These are phyloP conservation scores for Lichtheimia hyalospora DNA, from an alignment of 371 early-diverging fungal species.

Conservation along the genomic window DNA sequence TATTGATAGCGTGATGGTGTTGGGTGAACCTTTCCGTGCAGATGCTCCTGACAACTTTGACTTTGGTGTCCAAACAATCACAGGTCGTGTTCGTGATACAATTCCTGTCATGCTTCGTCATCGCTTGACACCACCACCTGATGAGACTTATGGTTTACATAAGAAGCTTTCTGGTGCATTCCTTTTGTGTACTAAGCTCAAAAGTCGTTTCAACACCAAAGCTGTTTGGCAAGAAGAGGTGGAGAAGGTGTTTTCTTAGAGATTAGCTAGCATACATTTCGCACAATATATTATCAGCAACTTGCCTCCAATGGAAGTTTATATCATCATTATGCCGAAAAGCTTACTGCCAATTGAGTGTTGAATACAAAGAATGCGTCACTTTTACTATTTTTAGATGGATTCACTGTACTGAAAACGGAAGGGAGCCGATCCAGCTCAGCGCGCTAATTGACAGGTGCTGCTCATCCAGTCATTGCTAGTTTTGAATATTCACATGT, in stretches of 20 bases:
- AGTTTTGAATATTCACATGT: too few species aligned
- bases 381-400: too few species aligned
- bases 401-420: too few species aligned
- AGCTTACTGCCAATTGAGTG: too few species aligned
- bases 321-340: too few species aligned
- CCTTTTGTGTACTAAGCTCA: slow-evolving; percentile 85
- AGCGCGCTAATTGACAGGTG: too few species aligned
- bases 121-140: slow-evolving; percentile 95
- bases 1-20: slow-evolving; percentile 81
- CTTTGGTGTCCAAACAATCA: slow-evolving; percentile 81
- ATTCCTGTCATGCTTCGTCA: slow-evolving; percentile 95
- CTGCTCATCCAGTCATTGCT: too few species aligned
- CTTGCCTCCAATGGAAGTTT: too few species aligned
- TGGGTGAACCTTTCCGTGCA: slow-evolving; percentile 85
- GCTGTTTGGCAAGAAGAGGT: slow-evolving; percentile 63
- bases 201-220: slow-evolving; percentile 73
- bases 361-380: too few species aligned
- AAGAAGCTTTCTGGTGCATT: slow-evolving; percentile 94
- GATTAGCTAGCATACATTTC: background rate
- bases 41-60: slow-evolving; percentile 65
- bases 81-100: slow-evolving; percentile 76
- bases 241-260: background rate
- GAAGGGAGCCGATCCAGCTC: too few species aligned
- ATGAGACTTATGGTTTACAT: slow-evolving; percentile 94
- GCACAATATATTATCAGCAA: too few species aligned